A percentile compares a stretch with the other conserved stretches of the same genome.
phyloP scores from a whole-genome alignment of 495 filamentous ascomycete species.

The Talaromyces borbonicus region DNA sequence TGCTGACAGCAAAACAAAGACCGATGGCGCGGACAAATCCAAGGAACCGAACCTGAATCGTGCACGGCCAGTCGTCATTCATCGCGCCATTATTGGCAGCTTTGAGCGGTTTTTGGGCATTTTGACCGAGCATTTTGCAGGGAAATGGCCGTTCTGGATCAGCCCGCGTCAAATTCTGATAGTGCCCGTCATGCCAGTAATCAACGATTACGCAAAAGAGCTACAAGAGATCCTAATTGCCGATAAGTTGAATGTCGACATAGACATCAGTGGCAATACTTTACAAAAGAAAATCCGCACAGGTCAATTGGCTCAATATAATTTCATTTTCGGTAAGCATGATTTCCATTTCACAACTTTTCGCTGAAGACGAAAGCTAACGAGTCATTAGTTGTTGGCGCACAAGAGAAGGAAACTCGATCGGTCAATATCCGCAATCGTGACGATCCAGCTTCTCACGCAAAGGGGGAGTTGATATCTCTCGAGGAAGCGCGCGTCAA shows the following conservation, averaged over 20 bases:
- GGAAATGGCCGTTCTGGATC: constrained; percentile 98
- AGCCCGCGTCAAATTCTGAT: constrained; percentile 87
- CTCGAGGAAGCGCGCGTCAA: constrained; percentile 71
- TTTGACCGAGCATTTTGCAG: constrained; percentile 86
- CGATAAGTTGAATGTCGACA: constrained; percentile 65
- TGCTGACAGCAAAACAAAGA: constrained; percentile 18
- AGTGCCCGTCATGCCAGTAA: constrained; percentile 78
- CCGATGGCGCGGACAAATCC: constrained; percentile 25
- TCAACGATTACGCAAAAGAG: constrained; percentile 80
- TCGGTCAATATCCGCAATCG: constrained; percentile 86
- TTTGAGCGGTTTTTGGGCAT: constrained; percentile 95
- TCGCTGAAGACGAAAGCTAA: constrained; percentile 7
- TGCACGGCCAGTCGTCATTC: constrained; percentile 92
- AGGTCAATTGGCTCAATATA: constrained; percentile 81
- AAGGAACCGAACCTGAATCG: constrained; percentile 49
- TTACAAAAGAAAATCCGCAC: constrained; percentile 92
- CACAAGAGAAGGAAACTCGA: constrained; percentile 63
- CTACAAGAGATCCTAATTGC: constrained; percentile 48
- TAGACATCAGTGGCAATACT: constrained; percentile 84
- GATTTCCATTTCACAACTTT: not conserved
- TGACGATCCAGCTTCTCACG: constrained; percentile 76
- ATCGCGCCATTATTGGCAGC: constrained; percentile 86
- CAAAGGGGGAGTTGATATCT: constrained; percentile 58
- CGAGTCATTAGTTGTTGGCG: constrained; percentile 59
- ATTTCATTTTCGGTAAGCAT: constrained; percentile 74